These are phyloP conservation scores for Wallacemonas rigidus DNA, from an alignment of 208 protist genomes.

Conservation along the genomic window DNA sequence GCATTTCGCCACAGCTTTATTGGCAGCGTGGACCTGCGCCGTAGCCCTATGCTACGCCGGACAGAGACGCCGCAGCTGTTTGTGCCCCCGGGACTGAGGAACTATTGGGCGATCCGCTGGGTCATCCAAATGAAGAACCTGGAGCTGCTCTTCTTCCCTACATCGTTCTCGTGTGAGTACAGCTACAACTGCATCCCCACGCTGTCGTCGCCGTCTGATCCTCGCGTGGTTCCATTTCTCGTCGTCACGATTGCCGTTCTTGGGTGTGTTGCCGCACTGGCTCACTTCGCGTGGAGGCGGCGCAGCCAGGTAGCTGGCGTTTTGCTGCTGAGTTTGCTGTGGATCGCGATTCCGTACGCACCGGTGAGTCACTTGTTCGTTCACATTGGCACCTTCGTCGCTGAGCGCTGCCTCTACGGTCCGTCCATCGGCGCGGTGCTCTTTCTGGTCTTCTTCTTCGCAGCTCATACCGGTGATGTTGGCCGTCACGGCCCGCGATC, in stretches of 20 bases:
- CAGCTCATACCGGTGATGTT: not conserved
- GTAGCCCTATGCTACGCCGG: conserved; percentile 55
- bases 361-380: conserved; percentile 89
- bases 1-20: conserved; percentile 50
- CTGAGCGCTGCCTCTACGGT: conserved; percentile 88
- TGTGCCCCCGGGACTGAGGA: conserved; percentile 28
- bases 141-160: conserved; percentile 81
- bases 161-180: conserved; percentile 86
- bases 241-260: conserved; percentile 21
- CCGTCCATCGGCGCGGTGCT: conserved; percentile 68
- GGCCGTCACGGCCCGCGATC: not conserved
- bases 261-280: not conserved
- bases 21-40: conserved; percentile 45
- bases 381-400: conserved; percentile 79
- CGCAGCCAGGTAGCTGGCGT: conserved; percentile 22
- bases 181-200: conserved; percentile 88
- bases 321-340: conserved; percentile 37
- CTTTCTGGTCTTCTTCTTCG: conserved; percentile 24
- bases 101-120: conserved; percentile 53
- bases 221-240: conserved; percentile 33
- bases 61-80: conserved; percentile 88
- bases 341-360: conserved; percentile 73
- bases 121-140: conserved; percentile 83
- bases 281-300: conserved; percentile 25
- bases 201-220: conserved; percentile 39